Conservation (phyloP, 352 stramenopile species). For the Phytophthora uliginosa region DNA sequence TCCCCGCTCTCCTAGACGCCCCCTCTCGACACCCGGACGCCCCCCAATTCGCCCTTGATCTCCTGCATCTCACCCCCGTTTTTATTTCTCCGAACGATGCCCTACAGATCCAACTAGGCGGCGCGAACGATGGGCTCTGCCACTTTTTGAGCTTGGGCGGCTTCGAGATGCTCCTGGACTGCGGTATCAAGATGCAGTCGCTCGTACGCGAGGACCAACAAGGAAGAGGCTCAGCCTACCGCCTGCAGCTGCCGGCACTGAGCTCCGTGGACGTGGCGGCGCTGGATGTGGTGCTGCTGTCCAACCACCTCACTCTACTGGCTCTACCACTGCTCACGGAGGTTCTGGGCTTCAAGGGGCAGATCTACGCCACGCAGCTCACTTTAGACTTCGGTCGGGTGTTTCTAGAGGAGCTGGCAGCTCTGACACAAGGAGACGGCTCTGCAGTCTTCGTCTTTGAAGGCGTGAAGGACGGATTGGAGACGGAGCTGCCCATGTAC, state of each 20-base stretch:
- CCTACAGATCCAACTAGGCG: slow-evolving; percentile 79
- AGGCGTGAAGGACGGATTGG: slow-evolving; percentile 22
- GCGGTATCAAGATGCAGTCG: slow-evolving; percentile 50
- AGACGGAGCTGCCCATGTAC: slow-evolving; percentile 43
- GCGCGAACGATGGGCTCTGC: slow-evolving; percentile 74
- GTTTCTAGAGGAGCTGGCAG: slow-evolving; percentile 76
- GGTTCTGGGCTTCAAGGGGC: slow-evolving; percentile 76
- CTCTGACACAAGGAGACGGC: slow-evolving; percentile 27
- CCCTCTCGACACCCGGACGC: not conserved
- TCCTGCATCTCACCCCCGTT: slow-evolving; percentile 25
- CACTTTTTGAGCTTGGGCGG: slow-evolving; percentile 86
- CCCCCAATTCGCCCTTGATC: slow-evolving; percentile 6
- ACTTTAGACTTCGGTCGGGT: slow-evolving; percentile 75
- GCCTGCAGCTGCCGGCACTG: slow-evolving; percentile 48
- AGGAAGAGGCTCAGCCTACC: slow-evolving; percentile 23
- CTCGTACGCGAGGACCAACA: not conserved
- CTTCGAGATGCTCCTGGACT: slow-evolving; percentile 87
- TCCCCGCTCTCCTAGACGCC: slow-evolving; percentile 6
- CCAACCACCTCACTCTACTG: slow-evolving; percentile 76
- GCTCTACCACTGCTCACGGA: slow-evolving; percentile 84
- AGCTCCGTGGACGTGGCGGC: slow-evolving; percentile 64
- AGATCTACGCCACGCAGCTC: slow-evolving; percentile 78
- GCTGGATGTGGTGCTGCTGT: slow-evolving; percentile 81
- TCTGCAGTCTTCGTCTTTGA: slow-evolving; percentile 41
- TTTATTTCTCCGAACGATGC: slow-evolving; percentile 17